Evolutionary conservation across 768 basidiomycete genomes (phyloP).

Genomic region (Inosperma sp.): DNA sequence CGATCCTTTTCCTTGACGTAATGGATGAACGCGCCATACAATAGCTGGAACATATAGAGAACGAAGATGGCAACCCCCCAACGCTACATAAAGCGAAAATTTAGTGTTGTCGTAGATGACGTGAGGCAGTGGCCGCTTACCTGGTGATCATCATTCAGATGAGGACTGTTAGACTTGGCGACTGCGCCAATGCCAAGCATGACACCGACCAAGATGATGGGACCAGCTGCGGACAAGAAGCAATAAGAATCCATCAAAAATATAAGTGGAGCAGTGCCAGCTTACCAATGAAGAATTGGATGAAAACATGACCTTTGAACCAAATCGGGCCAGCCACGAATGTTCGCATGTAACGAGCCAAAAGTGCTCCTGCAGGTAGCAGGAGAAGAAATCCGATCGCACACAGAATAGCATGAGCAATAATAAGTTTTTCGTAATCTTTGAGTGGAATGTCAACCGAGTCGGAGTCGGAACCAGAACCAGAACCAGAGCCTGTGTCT

Average conservation of each 20-base stretch:
- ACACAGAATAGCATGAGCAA: constrained; percentile 53
- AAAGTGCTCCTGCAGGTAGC: constrained; percentile 48
- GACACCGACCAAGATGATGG: constrained; percentile 39
- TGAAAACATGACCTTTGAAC: constrained; percentile 50
- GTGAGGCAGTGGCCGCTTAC: constrained; percentile 23
- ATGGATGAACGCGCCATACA: constrained; percentile 50
- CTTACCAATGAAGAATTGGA: constrained; percentile 46
- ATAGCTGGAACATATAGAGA: constrained; percentile 46
- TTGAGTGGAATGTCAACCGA: constrained; percentile 35
- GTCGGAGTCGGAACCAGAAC: constrained; percentile 11
- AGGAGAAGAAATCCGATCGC: constrained; percentile 48
- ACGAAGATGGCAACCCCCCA: constrained; percentile 48
- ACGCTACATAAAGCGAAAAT: constrained; percentile 30
- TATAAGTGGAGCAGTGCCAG: background rate
- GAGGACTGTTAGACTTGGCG: constrained; percentile 28
- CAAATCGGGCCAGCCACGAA: constrained; percentile 37
- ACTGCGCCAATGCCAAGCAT: constrained; percentile 42
- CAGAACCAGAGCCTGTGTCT: constrained; percentile 9
- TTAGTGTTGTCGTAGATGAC: background rate
- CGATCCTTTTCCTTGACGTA: constrained; percentile 42
- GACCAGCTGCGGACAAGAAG: constrained; percentile 35
- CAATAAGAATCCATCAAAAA: constrained; percentile 9
- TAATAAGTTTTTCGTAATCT: constrained; percentile 45
- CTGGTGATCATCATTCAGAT: constrained; percentile 47
- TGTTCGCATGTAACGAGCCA: constrained; percentile 52